phyloP scores from a whole-genome alignment of 768 basidiomycete genomes.

The Grammothele lineata region DNA sequence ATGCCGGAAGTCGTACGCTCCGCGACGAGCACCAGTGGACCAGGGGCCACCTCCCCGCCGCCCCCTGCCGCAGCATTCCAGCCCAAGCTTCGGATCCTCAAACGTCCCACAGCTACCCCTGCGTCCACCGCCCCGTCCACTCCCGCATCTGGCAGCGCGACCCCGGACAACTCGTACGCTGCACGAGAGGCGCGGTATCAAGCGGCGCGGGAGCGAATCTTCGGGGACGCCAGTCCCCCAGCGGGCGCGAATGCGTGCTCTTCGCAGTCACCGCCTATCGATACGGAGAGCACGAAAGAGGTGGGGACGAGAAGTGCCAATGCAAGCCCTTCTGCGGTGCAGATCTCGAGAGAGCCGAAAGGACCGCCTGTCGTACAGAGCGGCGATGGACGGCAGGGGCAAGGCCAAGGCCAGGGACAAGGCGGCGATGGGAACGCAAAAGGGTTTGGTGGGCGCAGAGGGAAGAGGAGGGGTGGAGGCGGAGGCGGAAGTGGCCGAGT shows the following conservation, averaged over 20 bases:
- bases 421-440: not conserved
- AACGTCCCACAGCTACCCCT: slow-evolving; percentile 47
- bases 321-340: not conserved
- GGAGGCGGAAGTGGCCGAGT: not conserved
- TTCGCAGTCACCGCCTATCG: not conserved
- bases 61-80: slow-evolving; percentile 46
- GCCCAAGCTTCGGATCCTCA: slow-evolving; percentile 65
- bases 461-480: not conserved
- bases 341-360: slow-evolving; percentile 10
- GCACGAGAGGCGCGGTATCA: slow-evolving; percentile 73
- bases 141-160: slow-evolving; percentile 16
- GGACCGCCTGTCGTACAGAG: slow-evolving; percentile 2
- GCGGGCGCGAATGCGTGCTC: not conserved
- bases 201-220: slow-evolving; percentile 71
- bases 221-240: slow-evolving; percentile 29
- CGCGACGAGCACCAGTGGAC: slow-evolving; percentile 31
- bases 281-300: not conserved
- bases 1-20: slow-evolving; percentile 64
- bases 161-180: slow-evolving; percentile 37
- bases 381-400: not conserved
- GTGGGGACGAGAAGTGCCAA: not conserved
- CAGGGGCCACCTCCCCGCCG: slow-evolving; percentile 39
- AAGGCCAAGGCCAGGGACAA: too few species aligned
- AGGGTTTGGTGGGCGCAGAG: not conserved
- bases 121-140: slow-evolving; percentile 14